Conservation (phyloP, 192 early-diverging fungal species). For the Rhizophagus prolifer region DNA sequence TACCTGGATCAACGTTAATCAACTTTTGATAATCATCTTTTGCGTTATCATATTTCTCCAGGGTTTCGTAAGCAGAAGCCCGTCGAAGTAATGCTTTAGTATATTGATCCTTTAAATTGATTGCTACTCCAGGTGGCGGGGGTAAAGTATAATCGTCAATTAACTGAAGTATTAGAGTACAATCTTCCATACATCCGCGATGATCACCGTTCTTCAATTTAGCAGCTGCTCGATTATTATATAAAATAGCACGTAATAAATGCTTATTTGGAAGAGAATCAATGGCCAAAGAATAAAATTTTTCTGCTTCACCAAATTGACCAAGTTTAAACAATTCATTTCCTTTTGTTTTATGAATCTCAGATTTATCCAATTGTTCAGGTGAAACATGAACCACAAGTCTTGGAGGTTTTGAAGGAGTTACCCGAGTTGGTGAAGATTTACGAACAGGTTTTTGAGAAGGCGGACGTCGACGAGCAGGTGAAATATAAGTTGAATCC, state of each 20-base stretch:
- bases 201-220: slow-evolving; percentile 84
- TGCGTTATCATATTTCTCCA: slow-evolving; percentile 81
- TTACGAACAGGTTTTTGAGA: neutral
- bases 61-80: slow-evolving; percentile 76
- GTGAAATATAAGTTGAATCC: slow-evolving; percentile 34
- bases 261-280: slow-evolving; percentile 62
- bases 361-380: slow-evolving; percentile 41
- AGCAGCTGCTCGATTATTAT: slow-evolving; percentile 85
- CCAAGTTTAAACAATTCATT: slow-evolving; percentile 88
- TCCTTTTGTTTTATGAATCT: slow-evolving; percentile 58
- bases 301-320: slow-evolving; percentile 81
- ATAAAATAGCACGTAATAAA: slow-evolving; percentile 58
- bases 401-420: slow-evolving; percentile 34
- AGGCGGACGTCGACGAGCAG: slow-evolving; percentile 28
- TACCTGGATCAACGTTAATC: slow-evolving; percentile 37
- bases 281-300: slow-evolving; percentile 69
- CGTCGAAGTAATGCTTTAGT: slow-evolving; percentile 75
- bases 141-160: slow-evolving; percentile 32
- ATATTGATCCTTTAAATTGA: slow-evolving; percentile 57
- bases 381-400: slow-evolving; percentile 43
- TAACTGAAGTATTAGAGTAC: slow-evolving; percentile 43
- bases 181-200: slow-evolving; percentile 68
- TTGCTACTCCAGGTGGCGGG: slow-evolving; percentile 33
- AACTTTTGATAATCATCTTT: slow-evolving; percentile 55
- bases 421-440: slow-evolving; percentile 30